Conservation (phyloP, 768 basidiomycete genomes). For the Boletus vinaceobasis region DNA sequence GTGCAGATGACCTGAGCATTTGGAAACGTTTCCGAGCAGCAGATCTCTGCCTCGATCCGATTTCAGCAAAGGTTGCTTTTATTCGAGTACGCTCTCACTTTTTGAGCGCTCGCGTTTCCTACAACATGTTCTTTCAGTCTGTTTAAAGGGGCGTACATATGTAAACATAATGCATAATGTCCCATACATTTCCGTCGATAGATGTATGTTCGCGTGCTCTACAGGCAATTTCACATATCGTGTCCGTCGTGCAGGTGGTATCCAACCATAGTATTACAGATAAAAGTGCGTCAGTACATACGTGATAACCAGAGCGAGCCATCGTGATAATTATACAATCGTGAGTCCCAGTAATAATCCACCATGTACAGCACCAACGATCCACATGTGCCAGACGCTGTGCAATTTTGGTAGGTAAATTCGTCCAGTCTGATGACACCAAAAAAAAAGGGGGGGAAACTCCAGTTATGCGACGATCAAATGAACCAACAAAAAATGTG, state of each 20-base stretch:
- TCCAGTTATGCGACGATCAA: neutral
- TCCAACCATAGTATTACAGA: conserved; percentile 19
- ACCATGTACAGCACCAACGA: conserved; percentile 7
- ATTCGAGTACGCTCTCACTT: neutral
- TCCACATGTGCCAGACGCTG: conserved; percentile 12
- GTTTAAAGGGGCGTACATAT: neutral
- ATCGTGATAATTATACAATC: conserved; percentile 19
- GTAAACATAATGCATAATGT: neutral
- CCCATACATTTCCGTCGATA: neutral
- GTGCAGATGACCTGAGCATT: too few species aligned
- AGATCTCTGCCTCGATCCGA: neutral
- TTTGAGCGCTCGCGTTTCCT: neutral
- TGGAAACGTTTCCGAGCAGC: too few species aligned
- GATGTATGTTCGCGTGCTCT: neutral
- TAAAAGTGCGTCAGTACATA: conserved; percentile 17
- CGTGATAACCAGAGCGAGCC: conserved; percentile 5
- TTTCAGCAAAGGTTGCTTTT: neutral
- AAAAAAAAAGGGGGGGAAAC: neutral
- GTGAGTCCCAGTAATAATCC: conserved; percentile 19
- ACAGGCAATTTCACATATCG: neutral
- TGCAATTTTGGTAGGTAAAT: neutral
- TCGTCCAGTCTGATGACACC: conserved; percentile 1
- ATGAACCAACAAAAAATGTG: neutral
- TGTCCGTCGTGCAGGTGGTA: neutral
- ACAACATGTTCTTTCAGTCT: neutral